Base-by-base conservation (phyloP, 805 yeast genomes). In the Metschnikowia santaceciliae region DNA sequence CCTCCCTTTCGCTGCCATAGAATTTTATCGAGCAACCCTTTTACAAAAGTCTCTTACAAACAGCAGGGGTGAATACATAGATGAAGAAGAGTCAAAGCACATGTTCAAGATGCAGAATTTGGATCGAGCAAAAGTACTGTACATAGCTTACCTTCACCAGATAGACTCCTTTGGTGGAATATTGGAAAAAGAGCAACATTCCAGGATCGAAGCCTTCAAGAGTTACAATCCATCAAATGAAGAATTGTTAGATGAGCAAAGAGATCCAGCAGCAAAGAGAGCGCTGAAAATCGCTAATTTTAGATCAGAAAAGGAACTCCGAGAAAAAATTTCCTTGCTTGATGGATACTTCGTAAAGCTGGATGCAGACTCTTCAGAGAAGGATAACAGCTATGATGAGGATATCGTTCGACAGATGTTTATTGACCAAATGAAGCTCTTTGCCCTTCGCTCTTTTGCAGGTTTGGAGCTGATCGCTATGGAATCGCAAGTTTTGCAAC, bases 201-300 rank as follows among this genome's bases (percentile, higher is more conserved):
- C 61, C 13, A 74, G 68, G 56, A 52, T 80, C 3, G 76, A 78
- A 13, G 56, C 63, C 0, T 74, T 80, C 54, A 68, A 71, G 46
- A 65, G 66, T 3, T 62, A 69, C 1, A 72, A 68, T 46, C 84
- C 83, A 2, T 63, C 72, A 3, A 57, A 73, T 33, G 68, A 68
- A 48, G 76, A 80, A 62, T 49, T 66, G 20, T 40, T 55, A 4
- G 42, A 51, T 1, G 49, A 51, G 4, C 36, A 40, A 15, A 54
- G 54, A 22, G 73, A 75, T 46, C 74, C 86, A 0, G 71, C 76
- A 0, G 60, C 64, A 10, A 72, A 77, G 58, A 76, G 97, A 58
- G 82, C 84, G 20, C 84, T 81, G 45, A 91, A 90, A 64, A 89
- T 90, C 51, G 84, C 79, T 15, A 79, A 80, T 57, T 86, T 74